Evolutionary conservation across 768 basidiomycete species (phyloP).

Genomic region (Mycena floridula): DNA sequence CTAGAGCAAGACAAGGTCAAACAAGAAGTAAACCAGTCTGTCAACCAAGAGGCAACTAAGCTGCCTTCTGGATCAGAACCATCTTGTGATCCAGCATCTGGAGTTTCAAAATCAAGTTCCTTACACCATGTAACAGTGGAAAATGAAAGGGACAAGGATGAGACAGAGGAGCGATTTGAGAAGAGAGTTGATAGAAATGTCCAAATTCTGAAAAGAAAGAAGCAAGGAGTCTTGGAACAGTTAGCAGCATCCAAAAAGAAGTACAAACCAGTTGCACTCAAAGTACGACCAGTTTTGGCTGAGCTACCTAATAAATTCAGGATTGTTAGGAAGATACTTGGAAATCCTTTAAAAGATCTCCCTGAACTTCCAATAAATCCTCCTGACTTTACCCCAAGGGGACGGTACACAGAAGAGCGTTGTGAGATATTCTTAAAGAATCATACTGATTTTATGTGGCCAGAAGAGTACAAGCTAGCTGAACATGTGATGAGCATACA

Average conservation of each 20-base stretch:
- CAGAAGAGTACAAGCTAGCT: slow-evolving; percentile 24
- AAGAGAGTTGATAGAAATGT: neutral
- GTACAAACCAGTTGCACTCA: slow-evolving; percentile 15
- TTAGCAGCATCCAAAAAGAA: slow-evolving; percentile 7
- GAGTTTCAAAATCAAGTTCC: too few species aligned
- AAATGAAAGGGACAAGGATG: too few species aligned
- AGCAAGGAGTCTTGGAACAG: neutral
- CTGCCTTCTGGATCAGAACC: too few species aligned
- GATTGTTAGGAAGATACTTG: slow-evolving; percentile 13
- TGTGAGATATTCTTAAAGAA: too few species aligned
- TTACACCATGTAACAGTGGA: too few species aligned
- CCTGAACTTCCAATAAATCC: slow-evolving; percentile 7
- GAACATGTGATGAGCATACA: slow-evolving; percentile 26
- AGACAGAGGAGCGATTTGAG: too few species aligned
- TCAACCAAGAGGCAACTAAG: too few species aligned
- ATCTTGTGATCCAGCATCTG: too few species aligned
- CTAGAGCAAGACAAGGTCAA: too few species aligned
- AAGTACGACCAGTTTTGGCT: slow-evolving; percentile 11
- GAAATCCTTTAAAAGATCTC: slow-evolving; percentile 13
- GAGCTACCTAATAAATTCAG: slow-evolving; percentile 12
- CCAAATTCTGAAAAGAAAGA: neutral
- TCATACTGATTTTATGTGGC: slow-evolving; percentile 7
- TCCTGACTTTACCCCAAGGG: slow-evolving; percentile 9
- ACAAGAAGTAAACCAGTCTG: too few species aligned
- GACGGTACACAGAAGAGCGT: slow-evolving; percentile 17